Evolutionary conservation across 305 asterid species (phyloP), one percentile per base, ranked within the genome.

Genomic region (Fraxinus floribunda): DNA sequence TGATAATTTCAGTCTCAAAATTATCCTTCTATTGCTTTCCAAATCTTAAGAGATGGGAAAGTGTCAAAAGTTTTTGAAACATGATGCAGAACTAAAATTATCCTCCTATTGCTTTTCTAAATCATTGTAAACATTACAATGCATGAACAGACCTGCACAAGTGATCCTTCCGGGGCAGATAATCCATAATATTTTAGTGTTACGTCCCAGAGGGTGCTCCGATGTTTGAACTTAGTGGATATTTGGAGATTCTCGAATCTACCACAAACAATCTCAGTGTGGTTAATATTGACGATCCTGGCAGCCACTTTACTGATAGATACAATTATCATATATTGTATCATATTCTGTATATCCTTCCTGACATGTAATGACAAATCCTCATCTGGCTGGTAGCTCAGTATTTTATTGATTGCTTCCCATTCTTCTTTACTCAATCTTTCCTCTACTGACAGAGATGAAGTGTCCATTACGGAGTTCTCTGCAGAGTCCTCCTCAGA

Each of bases 91-190:
- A 64, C 62, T 52, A 52, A 52, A 52, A 52, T 52, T 4, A 52
- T 16, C 22, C 24, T 16, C 64, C 22, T 52, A 52, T 52, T 52
- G 64, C 64, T 52, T 0, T 52, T 49, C 30, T 1, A 1, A 60
- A 60, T 16, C 18, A 64, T 22, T 49, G 60, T 15, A 49, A 80
- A 39, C 70, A 78, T 39, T 64, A 74, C 24, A 78, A 41, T 34
- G 60, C 24, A 49, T 81, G 82, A 89, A 82, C 92, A 84, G 75
- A 96, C 99, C 99, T 96, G 98, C 57, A 94, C 97, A 87, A 96
- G 96, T 66, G 99, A 93, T 85, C 99, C 99, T 90, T 96, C 99
- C 38, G 99, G 99, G 80, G 99, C 92, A 84, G 94, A 90, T 79
- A 96, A 88, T 75, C 99, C 99, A 87, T 94, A 94, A 76, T 91